Conservation (phyloP, 2,329 filamentous ascomycete genomes). For the Chaetomiaceae sp. region DNA sequence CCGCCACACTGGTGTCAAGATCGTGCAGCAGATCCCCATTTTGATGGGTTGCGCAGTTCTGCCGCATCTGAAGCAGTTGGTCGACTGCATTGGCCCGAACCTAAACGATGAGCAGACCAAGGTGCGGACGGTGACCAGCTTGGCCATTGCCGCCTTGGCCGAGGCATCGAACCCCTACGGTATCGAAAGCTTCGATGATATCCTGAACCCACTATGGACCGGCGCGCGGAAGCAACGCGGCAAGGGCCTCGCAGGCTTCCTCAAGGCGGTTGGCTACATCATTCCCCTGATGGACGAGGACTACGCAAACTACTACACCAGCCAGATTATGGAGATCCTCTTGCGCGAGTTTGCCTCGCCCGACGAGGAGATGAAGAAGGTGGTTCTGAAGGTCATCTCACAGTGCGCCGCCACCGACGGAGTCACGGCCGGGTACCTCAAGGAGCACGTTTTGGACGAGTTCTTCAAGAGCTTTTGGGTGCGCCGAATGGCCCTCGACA, state of each 20-base stretch:
- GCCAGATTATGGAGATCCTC: conserved; percentile 97
- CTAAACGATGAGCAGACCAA: conserved; percentile 97
- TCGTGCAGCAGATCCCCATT: conserved; percentile 97
- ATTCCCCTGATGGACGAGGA: conserved; percentile 99
- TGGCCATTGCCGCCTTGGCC: conserved; percentile 89
- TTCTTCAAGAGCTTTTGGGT: conserved; percentile 99
- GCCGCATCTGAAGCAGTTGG: conserved; percentile 89
- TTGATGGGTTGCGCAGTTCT: conserved; percentile 96
- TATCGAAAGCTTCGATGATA: conserved; percentile 98
- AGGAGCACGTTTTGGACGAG: conserved; percentile 88
- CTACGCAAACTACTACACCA: conserved; percentile 98
- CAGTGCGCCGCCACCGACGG: conserved; percentile 93
- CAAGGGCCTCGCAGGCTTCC: conserved; percentile 89
- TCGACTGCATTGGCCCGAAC: conserved; percentile 94
- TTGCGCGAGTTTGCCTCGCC: conserved; percentile 93
- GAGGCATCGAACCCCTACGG: conserved; percentile 97
- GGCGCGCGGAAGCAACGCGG: conserved; percentile 93
- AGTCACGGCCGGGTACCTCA: conserved; percentile 89
- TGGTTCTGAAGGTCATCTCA: conserved; percentile 93
- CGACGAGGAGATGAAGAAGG: conserved; percentile 99
- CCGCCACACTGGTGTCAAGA: conserved; percentile 96
- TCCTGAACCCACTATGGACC: conserved; percentile 94
- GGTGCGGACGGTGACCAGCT: conserved; percentile 89
- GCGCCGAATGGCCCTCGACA: conserved; percentile 90
- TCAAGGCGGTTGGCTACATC: conserved; percentile 97